A percentile compares a stretch with the other conserved stretches of the same genome.
Evolutionary conservation across 129 eudicot genomes (phyloP).

Genomic region (Tanacetum coccineum): DNA sequence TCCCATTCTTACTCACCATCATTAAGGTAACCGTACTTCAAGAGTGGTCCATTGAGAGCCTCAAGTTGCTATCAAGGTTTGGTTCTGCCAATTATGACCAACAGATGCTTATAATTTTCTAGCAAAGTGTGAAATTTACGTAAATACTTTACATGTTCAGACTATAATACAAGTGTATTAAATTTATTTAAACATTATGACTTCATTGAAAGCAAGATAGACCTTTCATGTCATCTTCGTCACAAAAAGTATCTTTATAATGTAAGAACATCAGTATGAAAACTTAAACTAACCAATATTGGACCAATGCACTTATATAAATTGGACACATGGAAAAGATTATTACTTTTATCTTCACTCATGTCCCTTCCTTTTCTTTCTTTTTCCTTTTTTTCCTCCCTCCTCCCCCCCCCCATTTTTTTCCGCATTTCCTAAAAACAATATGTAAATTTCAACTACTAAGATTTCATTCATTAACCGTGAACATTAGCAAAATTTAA

Average conservation of each 20-base stretch:
- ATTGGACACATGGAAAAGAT: not conserved
- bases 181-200: not conserved
- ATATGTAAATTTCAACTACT: constrained; percentile 21
- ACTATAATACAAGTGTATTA: not conserved
- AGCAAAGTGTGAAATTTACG: constrained; percentile 1
- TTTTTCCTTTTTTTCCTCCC: too few relatives aligned
- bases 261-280: constrained; percentile 4
- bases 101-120: not conserved
- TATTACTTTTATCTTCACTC: constrained; percentile 89
- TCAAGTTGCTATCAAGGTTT: constrained; percentile 92
- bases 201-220: constrained; percentile 76
- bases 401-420: too few relatives aligned
- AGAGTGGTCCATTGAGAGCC: constrained; percentile 98
- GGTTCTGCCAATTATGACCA: constrained; percentile 50
- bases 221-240: constrained; percentile 95
- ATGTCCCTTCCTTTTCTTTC: too few relatives aligned
- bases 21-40: constrained; percentile 98
- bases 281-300: constrained; percentile 5
- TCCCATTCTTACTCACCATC: constrained; percentile 52
- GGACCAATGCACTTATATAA: not conserved
- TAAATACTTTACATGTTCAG: not conserved
- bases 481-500: constrained; percentile 18
- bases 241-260: constrained; percentile 87
- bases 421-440: constrained; percentile 88
- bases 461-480: constrained; percentile 3